phyloP scores from a whole-genome alignment of 2,329 filamentous ascomycete species.

The Colletotrichum australisinense region DNA sequence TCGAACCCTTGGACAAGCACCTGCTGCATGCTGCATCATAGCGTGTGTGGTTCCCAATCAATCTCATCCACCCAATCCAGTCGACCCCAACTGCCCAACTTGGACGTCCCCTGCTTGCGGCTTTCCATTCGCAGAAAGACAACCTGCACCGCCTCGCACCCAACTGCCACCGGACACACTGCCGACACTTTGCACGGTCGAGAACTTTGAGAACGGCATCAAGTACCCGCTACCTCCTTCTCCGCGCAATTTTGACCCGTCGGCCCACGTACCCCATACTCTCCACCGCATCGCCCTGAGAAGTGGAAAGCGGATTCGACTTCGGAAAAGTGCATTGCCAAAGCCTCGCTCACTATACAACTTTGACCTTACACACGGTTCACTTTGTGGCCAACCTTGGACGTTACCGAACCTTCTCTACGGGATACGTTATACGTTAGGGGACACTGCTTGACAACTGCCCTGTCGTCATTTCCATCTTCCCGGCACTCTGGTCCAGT shows the following conservation, averaged over 20 bases:
- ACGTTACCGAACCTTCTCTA: conserved; percentile 7
- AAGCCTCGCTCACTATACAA: not conserved
- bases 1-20: conserved; percentile 29
- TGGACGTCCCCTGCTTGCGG: conserved; percentile 32
- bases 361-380: not conserved
- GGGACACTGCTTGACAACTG: not conserved
- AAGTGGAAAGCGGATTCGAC: conserved; percentile 15
- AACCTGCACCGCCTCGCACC: conserved; percentile 29
- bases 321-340: conserved; percentile 29
- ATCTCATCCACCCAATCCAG: conserved; percentile 13
- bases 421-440: no score
- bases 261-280: conserved; percentile 24
- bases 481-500: not conserved
- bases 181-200: not conserved
- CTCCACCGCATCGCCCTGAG: not conserved
- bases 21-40: conserved; percentile 15
- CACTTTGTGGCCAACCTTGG: conserved; percentile 1
- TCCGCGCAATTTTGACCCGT: not conserved
- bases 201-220: not conserved
- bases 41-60: conserved; percentile 18
- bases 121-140: conserved; percentile 33
- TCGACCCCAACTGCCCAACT: conserved; percentile 3
- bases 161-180: conserved; percentile 15
- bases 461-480: conserved; percentile 13
- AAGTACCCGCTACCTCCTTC: conserved; percentile 16